Conservation (phyloP, 73 alveolate species). For the Paramecium primaurelia region DNA sequence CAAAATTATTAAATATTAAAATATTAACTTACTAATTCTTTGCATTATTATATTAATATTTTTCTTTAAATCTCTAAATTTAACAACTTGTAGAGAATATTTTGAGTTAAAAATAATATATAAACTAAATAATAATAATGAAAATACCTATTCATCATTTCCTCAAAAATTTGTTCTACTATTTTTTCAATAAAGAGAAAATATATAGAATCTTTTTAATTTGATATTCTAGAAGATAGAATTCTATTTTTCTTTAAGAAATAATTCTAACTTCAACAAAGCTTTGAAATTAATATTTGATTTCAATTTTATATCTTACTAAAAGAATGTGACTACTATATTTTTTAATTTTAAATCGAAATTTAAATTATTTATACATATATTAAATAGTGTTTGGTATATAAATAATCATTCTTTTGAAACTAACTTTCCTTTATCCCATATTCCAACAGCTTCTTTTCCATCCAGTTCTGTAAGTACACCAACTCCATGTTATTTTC, state of each 20-base stretch:
- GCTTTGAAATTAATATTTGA: no score
- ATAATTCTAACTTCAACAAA: no score
- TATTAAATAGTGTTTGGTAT: neutral
- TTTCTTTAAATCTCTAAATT: neutral
- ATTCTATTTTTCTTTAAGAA: no score
- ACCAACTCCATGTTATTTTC: conserved; percentile 73
- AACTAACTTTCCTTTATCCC: conserved; percentile 49
- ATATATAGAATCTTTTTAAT: no score
- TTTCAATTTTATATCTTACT: neutral
- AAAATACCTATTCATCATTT: no score
- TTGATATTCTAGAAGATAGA: no score
- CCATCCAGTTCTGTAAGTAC: conserved; percentile 66
- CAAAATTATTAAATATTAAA: conserved; percentile 45
- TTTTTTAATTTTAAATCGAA: neutral
- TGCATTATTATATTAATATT: neutral
- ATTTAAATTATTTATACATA: neutral
- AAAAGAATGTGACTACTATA: neutral
- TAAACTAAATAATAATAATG: no score
- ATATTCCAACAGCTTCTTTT: conserved; percentile 1
- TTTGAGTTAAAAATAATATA: no score
- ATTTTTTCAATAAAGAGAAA: no score
- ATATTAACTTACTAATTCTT: neutral
- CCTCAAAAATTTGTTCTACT: no score
- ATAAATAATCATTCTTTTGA: neutral
- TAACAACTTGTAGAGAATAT: neutral